Evolutionary conservation across 2,329 filamentous ascomycete genomes (phyloP).

Genomic region (Microcera coccophila): DNA sequence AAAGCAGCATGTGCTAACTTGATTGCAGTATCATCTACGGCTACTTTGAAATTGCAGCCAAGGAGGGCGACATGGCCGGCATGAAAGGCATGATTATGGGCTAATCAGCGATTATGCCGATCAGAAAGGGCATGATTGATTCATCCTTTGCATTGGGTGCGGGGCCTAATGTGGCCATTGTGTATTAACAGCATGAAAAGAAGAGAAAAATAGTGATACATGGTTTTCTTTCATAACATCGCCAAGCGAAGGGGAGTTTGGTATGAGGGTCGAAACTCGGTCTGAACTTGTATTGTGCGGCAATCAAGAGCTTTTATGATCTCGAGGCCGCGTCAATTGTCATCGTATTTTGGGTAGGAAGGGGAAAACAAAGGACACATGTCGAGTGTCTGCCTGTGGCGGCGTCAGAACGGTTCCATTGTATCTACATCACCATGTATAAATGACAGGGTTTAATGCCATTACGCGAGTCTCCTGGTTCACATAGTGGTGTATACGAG

Average conservation of each 20-base stretch:
- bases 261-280: constrained; percentile 21
- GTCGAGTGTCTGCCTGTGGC: constrained; percentile 4
- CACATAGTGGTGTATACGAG: neutral
- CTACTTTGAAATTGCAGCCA: constrained; percentile 98
- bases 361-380: constrained; percentile 6
- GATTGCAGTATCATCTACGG: constrained; percentile 91
- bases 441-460: constrained; percentile 20
- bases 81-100: constrained; percentile 72
- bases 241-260: constrained; percentile 21
- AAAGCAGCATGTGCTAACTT: constrained; percentile 28
- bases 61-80: constrained; percentile 91
- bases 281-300: constrained; percentile 22
- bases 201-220: constrained; percentile 28
- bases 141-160: constrained; percentile 17
- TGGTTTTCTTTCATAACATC: constrained; percentile 22
- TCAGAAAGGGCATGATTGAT: constrained; percentile 18
- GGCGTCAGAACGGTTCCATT: constrained; percentile 12
- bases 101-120: constrained; percentile 36
- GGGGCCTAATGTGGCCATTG: constrained; percentile 8
- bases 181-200: constrained; percentile 10
- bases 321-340: constrained; percentile 13
- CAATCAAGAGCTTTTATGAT: neutral
- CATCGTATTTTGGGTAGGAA: constrained; percentile 17
- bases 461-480: neutral
- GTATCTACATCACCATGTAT: constrained; percentile 23